Conservation (phyloP, 306 rosid species). For the Glycine latifolia region DNA sequence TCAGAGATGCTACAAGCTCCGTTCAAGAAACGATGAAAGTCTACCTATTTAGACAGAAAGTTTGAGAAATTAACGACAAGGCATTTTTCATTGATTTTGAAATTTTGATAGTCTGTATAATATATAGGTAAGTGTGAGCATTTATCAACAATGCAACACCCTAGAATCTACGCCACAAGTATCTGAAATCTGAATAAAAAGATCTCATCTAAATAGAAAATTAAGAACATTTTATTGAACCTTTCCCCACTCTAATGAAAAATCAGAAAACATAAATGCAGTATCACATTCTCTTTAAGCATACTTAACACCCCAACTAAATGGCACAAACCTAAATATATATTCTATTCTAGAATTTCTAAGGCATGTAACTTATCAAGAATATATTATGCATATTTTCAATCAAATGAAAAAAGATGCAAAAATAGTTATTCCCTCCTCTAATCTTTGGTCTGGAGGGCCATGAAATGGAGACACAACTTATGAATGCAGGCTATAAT, state of each 20-base stretch:
- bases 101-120: conserved; percentile 4
- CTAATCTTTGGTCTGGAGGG: neutral
- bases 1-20: conserved; percentile 65
- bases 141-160: conserved; percentile 14
- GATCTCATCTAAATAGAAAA: conserved; percentile 1
- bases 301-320: conserved; percentile 2
- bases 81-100: neutral
- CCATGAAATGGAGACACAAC: conserved; percentile 13
- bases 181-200: neutral
- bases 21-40: conserved; percentile 55
- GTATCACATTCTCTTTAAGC: conserved; percentile 1
- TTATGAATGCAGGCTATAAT: neutral
- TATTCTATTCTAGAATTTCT: conserved; percentile 1
- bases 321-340: conserved; percentile 16
- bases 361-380: conserved; percentile 3
- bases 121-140: neutral
- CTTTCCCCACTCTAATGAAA: neutral
- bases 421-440: conserved; percentile 7
- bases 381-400: neutral
- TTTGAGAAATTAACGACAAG: conserved; percentile 31
- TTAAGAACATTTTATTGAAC: neutral
- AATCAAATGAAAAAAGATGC: conserved; percentile 30
- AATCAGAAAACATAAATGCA: neutral
- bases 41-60: conserved; percentile 64
- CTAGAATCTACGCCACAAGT: no score